phyloP scores from a whole-genome alignment of 805 yeast genomes.

The Saturnispora zaruensis region DNA sequence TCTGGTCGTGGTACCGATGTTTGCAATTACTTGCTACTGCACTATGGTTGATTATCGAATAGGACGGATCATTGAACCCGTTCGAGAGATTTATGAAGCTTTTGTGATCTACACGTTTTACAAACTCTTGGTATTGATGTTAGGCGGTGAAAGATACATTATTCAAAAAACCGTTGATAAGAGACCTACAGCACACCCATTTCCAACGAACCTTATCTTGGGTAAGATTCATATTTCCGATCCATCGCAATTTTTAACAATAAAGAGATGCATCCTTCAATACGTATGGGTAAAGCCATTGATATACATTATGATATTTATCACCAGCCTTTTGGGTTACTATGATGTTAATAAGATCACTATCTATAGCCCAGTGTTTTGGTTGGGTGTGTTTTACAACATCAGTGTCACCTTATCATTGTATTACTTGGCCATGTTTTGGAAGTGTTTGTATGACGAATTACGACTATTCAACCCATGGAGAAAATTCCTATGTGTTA shows the following conservation, averaged over 20 bases:
- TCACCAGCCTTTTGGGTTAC: slow-evolving; percentile 39
- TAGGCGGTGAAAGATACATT: slow-evolving; percentile 89
- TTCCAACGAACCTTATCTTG: slow-evolving; percentile 39
- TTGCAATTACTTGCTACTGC: slow-evolving; percentile 60
- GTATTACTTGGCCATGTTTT: slow-evolving; percentile 79
- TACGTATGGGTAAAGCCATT: slow-evolving; percentile 93
- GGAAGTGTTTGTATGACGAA: slow-evolving; percentile 82
- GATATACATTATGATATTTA: slow-evolving; percentile 48
- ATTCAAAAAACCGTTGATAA: slow-evolving; percentile 54
- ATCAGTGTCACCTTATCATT: slow-evolving; percentile 72
- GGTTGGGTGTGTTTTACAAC: slow-evolving; percentile 69
- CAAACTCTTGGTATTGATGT: slow-evolving; percentile 66
- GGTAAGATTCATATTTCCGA: slow-evolving; percentile 73
- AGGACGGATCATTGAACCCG: slow-evolving; percentile 54
- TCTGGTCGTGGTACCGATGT: slow-evolving; percentile 72
- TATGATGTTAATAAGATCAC: slow-evolving; percentile 46
- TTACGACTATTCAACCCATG: slow-evolving; percentile 76
- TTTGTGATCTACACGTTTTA: slow-evolving; percentile 92
- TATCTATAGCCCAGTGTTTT: slow-evolving; percentile 42
- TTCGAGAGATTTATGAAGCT: slow-evolving; percentile 89
- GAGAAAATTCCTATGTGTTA: slow-evolving; percentile 89
- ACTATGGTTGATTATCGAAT: slow-evolving; percentile 40
- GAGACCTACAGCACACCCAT: slow-evolving; percentile 62
- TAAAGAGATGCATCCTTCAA: slow-evolving; percentile 83
- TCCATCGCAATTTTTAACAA: slow-evolving; percentile 64